Evolutionary conservation across 192 early-diverging fungal species (phyloP).

Genomic region (Backusella australiensis): DNA sequence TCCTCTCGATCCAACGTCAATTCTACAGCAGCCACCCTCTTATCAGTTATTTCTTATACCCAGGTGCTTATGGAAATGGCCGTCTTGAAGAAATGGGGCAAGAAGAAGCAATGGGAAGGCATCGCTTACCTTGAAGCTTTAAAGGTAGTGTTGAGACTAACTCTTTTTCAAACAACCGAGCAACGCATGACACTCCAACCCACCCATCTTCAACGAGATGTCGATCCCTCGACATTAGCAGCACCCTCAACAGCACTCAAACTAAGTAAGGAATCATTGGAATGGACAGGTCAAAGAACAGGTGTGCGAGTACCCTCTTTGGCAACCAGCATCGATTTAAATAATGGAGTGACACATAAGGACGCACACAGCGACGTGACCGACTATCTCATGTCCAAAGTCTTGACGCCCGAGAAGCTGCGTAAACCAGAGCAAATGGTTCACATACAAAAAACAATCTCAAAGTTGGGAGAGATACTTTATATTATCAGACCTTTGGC

Average conservation of each 20-base stretch:
- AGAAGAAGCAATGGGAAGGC: constrained; percentile 19
- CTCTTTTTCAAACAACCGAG: constrained; percentile 48
- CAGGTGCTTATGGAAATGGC: constrained; percentile 41
- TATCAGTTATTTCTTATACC: constrained; percentile 58
- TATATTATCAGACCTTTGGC: constrained; percentile 84
- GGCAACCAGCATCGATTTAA: constrained; percentile 10
- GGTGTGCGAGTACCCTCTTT: constrained; percentile 21
- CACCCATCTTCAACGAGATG: constrained; percentile 63
- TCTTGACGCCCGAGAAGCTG: constrained; percentile 61
- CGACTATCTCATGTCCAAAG: constrained; percentile 52
- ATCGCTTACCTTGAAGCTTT: constrained; percentile 26
- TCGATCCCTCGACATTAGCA: constrained; percentile 53
- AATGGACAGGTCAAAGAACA: constrained; percentile 41
- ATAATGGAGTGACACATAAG: constrained; percentile 15
- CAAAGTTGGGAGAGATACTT: constrained; percentile 66
- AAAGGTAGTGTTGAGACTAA: constrained; percentile 46
- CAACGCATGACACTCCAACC: constrained; percentile 60
- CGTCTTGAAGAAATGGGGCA: constrained; percentile 21
- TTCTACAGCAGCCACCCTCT: constrained; percentile 48
- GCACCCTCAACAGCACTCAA: constrained; percentile 23
- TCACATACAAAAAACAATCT: constrained; percentile 42
- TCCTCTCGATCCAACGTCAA: constrained; percentile 22
- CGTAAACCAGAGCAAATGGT: constrained; percentile 71
- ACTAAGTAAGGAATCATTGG: background rate
- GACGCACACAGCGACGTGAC: constrained; percentile 38